Evolutionary conservation across 371 early-diverging fungal species (phyloP), one percentile per base, ranked within the genome.

Genomic region (Catenaria anguillulae): DNA sequence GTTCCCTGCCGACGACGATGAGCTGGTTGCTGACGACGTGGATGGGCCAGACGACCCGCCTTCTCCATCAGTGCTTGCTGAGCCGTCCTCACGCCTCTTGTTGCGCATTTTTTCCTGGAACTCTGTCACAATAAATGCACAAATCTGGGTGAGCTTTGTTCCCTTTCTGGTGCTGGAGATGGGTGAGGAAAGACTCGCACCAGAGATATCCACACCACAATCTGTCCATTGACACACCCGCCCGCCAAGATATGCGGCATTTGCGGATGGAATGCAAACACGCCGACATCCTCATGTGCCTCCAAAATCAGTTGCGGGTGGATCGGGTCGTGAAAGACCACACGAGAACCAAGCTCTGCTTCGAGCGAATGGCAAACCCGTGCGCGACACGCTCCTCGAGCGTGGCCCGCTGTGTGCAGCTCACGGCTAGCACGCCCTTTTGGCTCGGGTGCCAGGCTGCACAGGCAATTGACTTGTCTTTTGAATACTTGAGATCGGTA

Each of bases 241-340:
- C 74, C 79, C 3, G 68, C 77, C 31, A 80, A 68, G 26, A 79
- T 72, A 61, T 73, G 74, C 5, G 77, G 70, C 54, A 77, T 75
- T 23, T 60, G 56, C 0, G 79, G 79, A 60, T 75, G 71, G 62
- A 79, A 77, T 59, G 70, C 64, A 63, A 80, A 80, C 40, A 68
- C 71, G 24, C 56, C 50, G 4, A 80, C 65, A 46, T 79, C 79
- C 17, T 80, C 78, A n/a, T 83, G 75, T 4, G 82, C 76, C 66
- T 84, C 84, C 10, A 86, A 66, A 19, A 87, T 82, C 15, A 88
- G 72, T 62, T 81, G 82, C 8, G 89, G 90, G 66, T 89, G 88
- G 63, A 80, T 80, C 0, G 81, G 81, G 60, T 80, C 81, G 59
- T 74, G 68, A 61, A 80, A 79, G 71, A 74, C 81, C 81, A 80